Evolutionary conservation across 2,329 filamentous ascomycete species (phyloP), one percentile per base, ranked within the genome.

Genomic region (Aureobasidium leucospermi): DNA sequence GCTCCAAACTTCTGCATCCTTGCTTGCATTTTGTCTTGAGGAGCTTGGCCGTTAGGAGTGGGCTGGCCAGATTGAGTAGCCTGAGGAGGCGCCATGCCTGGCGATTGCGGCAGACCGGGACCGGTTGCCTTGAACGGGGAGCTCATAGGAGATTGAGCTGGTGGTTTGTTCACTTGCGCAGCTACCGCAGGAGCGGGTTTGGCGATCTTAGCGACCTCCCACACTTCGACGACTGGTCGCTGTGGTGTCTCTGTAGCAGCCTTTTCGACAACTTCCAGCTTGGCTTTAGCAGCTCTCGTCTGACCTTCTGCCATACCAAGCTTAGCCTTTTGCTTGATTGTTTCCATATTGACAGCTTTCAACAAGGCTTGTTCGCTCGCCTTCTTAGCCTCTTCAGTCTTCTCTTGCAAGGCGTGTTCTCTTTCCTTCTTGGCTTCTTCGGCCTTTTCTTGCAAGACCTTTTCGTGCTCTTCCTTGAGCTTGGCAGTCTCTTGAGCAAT

Each of bases 161-260:
- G 23, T 23, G 23, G 63, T 19, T 63, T 65, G 39, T 63, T 62
- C 38, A 47, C 47, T 23, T 41, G 29, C 9, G 60, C 48, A 9
- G 63, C 32, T 45, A 56, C 38, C 10, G 65, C 59, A 13, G 64
- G 67, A 42, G 69, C 60, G 45, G 69, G 65, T 55, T 71, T 67
- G 19, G 84, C 81, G 57, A 75, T 78, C 73, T 93, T 92, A 0
- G 88, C 91, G 58, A 89, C 76, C 63, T 87, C 85, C 89, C 90
- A 96, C 0, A 96, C 92, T 72, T 96, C 91, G 9, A 78, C 83
- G 4, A 97, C 90, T 0, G 91, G 84, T 69, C 85, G 86, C 67
- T 93, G 81, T 0, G 93, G 93, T 0, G 92, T 96, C 49, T 96
- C 88, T n/a, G 80, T 81, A 0, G 88, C 90, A 11, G 93, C 92